Evolutionary conservation across 169 alveolate genomes (phyloP).

Genomic region (Besnoitia besnoiti): DNA sequence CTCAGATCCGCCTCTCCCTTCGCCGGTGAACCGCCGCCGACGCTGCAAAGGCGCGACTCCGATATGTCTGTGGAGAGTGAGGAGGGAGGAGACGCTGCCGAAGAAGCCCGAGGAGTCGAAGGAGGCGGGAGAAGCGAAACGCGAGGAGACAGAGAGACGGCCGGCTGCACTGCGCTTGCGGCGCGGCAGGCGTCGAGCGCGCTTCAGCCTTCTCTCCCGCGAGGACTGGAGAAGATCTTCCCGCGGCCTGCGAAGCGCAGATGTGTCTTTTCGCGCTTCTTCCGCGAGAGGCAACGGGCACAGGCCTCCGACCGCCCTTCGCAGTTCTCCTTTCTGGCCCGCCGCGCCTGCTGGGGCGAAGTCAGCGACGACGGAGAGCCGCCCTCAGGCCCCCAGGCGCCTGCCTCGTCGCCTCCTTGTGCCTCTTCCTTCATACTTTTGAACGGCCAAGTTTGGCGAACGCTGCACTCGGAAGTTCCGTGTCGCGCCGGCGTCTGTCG

Average conservation of each 20-base stretch:
- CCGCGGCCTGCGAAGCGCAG: neutral
- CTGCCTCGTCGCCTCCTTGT: neutral
- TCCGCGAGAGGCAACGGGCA: neutral
- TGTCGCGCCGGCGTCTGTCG: slow-evolving; percentile 7
- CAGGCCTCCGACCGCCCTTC: neutral
- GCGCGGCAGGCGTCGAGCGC: no score
- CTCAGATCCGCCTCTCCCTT: neutral
- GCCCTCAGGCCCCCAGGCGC: no score
- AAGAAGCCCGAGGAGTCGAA: no score
- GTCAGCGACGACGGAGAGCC: neutral
- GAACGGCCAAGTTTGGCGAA: neutral
- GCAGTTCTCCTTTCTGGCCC: neutral
- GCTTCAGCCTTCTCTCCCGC: neutral
- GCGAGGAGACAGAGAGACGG: neutral
- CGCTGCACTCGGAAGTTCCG: slow-evolving; percentile 4
- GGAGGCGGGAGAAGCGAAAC: no score
- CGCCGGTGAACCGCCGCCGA: neutral
- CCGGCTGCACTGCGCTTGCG: neutral
- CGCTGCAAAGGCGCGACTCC: neutral
- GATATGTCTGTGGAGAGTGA: neutral
- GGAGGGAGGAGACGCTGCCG: no score
- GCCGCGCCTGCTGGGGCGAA: neutral
- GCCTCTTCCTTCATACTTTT: no score
- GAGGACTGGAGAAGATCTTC: neutral
- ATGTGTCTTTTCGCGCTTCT: neutral